Conservation (phyloP, 306 rosid species). For the Leucaena leucocephala region DNA sequence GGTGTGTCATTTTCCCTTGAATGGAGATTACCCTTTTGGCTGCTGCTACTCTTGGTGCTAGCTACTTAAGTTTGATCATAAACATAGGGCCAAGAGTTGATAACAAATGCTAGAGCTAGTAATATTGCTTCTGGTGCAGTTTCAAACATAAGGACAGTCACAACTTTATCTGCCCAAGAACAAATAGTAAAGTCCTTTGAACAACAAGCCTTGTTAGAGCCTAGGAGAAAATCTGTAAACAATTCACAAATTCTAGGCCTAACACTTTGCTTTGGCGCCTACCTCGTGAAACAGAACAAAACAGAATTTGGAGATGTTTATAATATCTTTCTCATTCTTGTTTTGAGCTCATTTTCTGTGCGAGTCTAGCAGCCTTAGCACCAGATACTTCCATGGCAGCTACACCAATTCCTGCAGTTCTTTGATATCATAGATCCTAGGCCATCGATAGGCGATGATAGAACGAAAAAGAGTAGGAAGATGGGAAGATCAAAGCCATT, state of each 20-base stretch:
- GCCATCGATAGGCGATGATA: constrained; percentile 58
- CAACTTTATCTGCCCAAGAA: constrained; percentile 87
- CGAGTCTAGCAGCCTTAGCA: constrained; percentile 88
- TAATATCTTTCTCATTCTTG: constrained; percentile 88
- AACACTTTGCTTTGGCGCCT: constrained; percentile 71
- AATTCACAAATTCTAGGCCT: constrained; percentile 75
- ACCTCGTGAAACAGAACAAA: constrained; percentile 51
- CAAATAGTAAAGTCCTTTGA: constrained; percentile 73
- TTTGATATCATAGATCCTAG: constrained; percentile 62
- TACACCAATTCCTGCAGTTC: constrained; percentile 68
- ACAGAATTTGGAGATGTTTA: constrained; percentile 64
- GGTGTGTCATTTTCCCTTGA: constrained; percentile 59
- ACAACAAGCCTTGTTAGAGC: constrained; percentile 66
- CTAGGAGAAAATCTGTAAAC: constrained; percentile 57
- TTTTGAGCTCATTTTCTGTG: constrained; percentile 89
- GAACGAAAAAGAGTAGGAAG: constrained; percentile 39
- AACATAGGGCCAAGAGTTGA: constrained; percentile 72
- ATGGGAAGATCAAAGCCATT: constrained; percentile 56
- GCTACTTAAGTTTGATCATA: constrained; percentile 74
- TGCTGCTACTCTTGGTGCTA: constrained; percentile 87
- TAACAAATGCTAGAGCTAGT: constrained; percentile 79
- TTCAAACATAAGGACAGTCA: constrained; percentile 80
- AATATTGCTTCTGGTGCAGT: constrained; percentile 89
- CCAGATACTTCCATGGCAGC: constrained; percentile 84
- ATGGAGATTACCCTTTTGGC: constrained; percentile 73